Evolutionary conservation across 1,139 yeast species (phyloP), one percentile per base, ranked within the genome.

Genomic region (Protomyces inouyei): DNA sequence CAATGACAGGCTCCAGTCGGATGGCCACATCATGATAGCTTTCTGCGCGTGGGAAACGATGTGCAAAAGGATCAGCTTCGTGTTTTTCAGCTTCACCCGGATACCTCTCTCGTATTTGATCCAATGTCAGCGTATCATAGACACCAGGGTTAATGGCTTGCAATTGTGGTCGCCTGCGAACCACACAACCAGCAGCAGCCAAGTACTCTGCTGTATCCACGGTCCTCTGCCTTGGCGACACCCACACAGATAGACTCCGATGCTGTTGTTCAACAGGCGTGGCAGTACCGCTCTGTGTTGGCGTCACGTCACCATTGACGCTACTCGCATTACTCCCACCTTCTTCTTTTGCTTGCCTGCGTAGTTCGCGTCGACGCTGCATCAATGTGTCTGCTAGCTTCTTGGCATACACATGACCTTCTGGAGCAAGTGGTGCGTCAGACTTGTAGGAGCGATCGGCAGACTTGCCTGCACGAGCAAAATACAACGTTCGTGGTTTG

Each of bases 21-120:
- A 93, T 87, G 0, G 98, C 98, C 66, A 95, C 80, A 75, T 93
- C 98, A 75, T 93, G 98, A 73, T 91, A 93, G 65, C 95, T 88
- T 76, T 93, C 99, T 0, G 96, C 90, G 64, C 98, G 81, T 6
- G 97, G 90, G 74, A 84, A 93, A 66, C 98, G 80, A 74, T 88
- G 93, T 74, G 93, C 97, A 73, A 93, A 95, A 1, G 97, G 97
- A 74, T 92, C 97, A 67, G 79, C 78, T 64, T 77, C 67, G 72
- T 85, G 88, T 70, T 83, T 85, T 66, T 79, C 80, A 72, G 81
- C 88, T 70, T 91, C 97, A 1, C 78, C 81, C 0, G 96, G 95
- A 72, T 78, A 89, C 69, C 79, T 77, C 54, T 75, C 73, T 68
- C 79, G 75, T 67, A 92, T 81, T 72, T 88, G 86, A 16, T 80